These are phyloP conservation scores for Nakazawaea molendinolei DNA, from an alignment of 805 yeast genomes.

Conservation along the genomic window DNA sequence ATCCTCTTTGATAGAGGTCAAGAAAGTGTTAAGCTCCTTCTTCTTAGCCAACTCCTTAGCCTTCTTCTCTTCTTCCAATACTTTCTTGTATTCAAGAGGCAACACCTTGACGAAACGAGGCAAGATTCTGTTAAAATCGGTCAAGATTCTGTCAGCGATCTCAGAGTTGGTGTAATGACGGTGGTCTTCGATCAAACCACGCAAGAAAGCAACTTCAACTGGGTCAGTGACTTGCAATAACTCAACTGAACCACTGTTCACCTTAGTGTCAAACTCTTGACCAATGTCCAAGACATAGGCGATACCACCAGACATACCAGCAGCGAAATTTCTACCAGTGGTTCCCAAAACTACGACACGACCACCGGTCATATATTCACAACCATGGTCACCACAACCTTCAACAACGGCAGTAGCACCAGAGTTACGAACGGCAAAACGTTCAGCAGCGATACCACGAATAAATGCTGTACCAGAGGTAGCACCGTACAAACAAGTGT, in stretches of 20 bases:
- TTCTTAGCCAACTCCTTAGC: slow-evolving; percentile 49
- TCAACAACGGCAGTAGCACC: slow-evolving; percentile 97
- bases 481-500: slow-evolving; percentile 97
- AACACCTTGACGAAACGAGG: slow-evolving; percentile 89
- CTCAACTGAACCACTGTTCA: slow-evolving; percentile 78
- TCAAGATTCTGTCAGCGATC: slow-evolving; percentile 75
- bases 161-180: slow-evolving; percentile 91
- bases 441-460: slow-evolving; percentile 96
- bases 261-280: slow-evolving; percentile 78
- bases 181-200: slow-evolving; percentile 92
- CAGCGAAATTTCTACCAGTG: slow-evolving; percentile 90
- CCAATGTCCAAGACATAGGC: slow-evolving; percentile 95
- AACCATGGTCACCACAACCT: slow-evolving; percentile 97
- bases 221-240: slow-evolving; percentile 75
- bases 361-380: slow-evolving; percentile 99
- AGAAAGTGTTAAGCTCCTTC: slow-evolving; percentile 57
- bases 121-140: slow-evolving; percentile 81
- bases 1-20: slow-evolving; percentile 71
- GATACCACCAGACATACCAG: slow-evolving; percentile 99
- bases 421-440: slow-evolving; percentile 97
- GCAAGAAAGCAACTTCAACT: slow-evolving; percentile 85
- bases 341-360: slow-evolving; percentile 88
- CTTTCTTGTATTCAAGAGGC: slow-evolving; percentile 87
- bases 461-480: slow-evolving; percentile 91
- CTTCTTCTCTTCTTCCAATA: slow-evolving; percentile 66